Evolutionary conservation across 176 grass and related monocot genomes (phyloP).

Genomic region (Guadua angustifolia): DNA sequence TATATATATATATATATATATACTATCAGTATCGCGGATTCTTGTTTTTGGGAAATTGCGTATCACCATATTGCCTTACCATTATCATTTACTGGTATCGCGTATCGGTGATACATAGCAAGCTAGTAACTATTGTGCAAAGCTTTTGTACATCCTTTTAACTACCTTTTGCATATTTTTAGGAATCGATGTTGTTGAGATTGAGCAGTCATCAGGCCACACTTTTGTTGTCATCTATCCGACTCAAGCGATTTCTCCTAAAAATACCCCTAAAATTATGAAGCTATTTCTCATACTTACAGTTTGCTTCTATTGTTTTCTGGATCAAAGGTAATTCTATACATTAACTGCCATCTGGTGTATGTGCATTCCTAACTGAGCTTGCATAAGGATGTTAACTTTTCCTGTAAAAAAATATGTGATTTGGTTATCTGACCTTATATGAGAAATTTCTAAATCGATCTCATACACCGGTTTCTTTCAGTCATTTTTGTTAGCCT

Average conservation of each 20-base stretch:
- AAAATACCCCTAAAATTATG: conserved; percentile 84
- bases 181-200: conserved; percentile 70
- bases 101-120: too few relatives aligned
- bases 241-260: conserved; percentile 73
- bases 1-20: too few relatives aligned
- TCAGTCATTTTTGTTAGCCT: background rate
- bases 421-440: background rate
- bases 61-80: too few relatives aligned
- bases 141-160: conserved; percentile 31
- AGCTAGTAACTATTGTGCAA: conserved; percentile 7
- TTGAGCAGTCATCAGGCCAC: conserved; percentile 74
- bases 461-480: background rate
- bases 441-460: background rate
- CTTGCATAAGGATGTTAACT: background rate
- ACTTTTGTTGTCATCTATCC: conserved; percentile 87
- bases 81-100: too few relatives aligned
- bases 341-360: background rate
- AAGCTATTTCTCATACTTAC: conserved; percentile 95
- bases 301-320: conserved; percentile 83
- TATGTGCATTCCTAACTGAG: background rate
- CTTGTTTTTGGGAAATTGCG: too few relatives aligned
- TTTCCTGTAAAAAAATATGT: background rate
- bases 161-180: conserved; percentile 37
- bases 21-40: too few relatives aligned
- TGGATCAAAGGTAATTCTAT: conserved; percentile 68